A percentile compares a stretch with the other conserved stretches of the same genome.
Evolutionary conservation across 768 basidiomycete species (phyloP).

Genomic region (Exidia glandulosa): DNA sequence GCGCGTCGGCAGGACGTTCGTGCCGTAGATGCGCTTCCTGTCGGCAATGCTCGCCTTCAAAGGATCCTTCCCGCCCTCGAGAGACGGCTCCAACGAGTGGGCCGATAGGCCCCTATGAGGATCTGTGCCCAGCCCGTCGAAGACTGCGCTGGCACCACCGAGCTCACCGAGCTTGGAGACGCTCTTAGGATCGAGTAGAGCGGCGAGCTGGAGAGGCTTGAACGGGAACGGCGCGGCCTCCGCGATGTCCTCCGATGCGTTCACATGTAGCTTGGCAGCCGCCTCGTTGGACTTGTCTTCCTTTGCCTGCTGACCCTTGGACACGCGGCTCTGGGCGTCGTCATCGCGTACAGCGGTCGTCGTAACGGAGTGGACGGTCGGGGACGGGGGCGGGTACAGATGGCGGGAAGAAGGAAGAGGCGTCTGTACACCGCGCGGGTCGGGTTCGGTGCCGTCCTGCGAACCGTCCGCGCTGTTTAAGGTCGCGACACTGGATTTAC

Average conservation of each 20-base stretch:
- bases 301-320: constrained; percentile 19
- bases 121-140: constrained; percentile 67
- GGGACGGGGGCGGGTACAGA: constrained; percentile 26
- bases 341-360: constrained; percentile 10
- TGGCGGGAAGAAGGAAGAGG: constrained; percentile 24
- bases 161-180: constrained; percentile 51
- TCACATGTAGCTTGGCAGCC: constrained; percentile 17
- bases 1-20: constrained; percentile 64
- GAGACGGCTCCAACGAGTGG: constrained; percentile 8
- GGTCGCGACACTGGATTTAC: constrained; percentile 51
- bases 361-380: constrained; percentile 17
- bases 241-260: constrained; percentile 31
- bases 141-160: constrained; percentile 58
- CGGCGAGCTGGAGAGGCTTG: constrained; percentile 66
- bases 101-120: constrained; percentile 22
- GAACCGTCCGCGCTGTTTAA: constrained; percentile 34
- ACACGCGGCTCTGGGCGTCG: not conserved
- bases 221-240: constrained; percentile 65
- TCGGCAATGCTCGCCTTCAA: constrained; percentile 44
- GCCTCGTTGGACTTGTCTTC: constrained; percentile 6
- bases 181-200: constrained; percentile 83
- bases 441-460: constrained; percentile 39
- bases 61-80: not conserved
- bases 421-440: constrained; percentile 19
- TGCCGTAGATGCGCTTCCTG: constrained; percentile 58